These are phyloP conservation scores for Aegle marmelos DNA, from an alignment of 345 rosid genomes.

Conservation along the genomic window DNA sequence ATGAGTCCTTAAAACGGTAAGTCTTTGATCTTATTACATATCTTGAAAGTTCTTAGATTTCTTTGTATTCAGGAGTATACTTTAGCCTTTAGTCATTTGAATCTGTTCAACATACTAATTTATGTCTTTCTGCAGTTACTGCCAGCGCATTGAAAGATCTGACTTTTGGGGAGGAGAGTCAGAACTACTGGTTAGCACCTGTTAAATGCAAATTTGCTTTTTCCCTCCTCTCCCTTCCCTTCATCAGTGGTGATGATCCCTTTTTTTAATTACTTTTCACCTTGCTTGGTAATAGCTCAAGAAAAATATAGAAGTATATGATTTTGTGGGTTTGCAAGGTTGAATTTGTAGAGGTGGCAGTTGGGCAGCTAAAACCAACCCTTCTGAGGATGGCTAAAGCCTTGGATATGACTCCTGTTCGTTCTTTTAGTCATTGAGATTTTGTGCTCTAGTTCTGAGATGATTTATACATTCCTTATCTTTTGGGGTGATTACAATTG, in stretches of 20 bases:
- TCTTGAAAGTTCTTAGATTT: constrained; percentile 1
- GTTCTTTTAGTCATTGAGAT: background rate
- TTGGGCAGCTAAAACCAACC: background rate
- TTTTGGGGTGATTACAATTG: background rate
- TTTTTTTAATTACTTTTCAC: too few relatives aligned
- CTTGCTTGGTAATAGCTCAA: background rate
- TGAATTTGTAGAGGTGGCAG: background rate
- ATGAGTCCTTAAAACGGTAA: constrained; percentile 77
- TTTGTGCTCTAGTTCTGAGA: background rate
- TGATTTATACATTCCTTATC: background rate
- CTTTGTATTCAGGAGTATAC: background rate
- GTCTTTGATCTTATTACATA: constrained; percentile 8
- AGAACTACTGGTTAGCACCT: constrained; percentile 71
- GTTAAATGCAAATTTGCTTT: constrained; percentile 10
- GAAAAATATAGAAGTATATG: background rate
- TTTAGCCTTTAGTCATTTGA: background rate
- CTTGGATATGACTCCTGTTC: background rate
- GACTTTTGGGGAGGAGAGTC: constrained; percentile 99
- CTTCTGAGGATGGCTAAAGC: background rate
- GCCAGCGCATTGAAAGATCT: constrained; percentile 61
- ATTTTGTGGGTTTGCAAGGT: background rate
- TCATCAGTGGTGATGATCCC: background rate
- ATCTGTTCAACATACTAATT: constrained; percentile 3
- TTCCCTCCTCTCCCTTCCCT: background rate
- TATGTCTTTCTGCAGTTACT: constrained; percentile 47